Base-by-base conservation (phyloP, 2,329 filamentous ascomycete species). In the Cladosporium sp. region DNA sequence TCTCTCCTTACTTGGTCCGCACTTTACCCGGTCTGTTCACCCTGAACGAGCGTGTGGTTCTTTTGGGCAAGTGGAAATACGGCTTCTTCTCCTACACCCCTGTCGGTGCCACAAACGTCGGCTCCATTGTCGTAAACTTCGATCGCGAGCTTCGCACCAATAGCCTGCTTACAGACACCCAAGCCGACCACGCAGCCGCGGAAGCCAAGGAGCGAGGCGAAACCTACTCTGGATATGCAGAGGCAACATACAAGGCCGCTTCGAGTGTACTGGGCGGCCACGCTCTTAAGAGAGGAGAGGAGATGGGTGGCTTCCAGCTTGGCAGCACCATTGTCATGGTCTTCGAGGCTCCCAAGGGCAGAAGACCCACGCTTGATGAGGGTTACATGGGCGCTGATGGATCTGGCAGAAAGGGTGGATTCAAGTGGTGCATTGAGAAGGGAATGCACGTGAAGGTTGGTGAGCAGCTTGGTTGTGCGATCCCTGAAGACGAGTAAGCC, bases 221-320 rank as follows among this genome's bases (percentile, higher is more conserved):
- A 69, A 78, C 83, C 1, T 95, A 95, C 65, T 80, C 83, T n/a
- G 93, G 93, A 1, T 98, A 91, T 64, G 83, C 88, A 0, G 93
- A 98, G 71, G 94, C 93, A 7, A 91, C 86, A 2, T 98, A 98
- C 64, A 80, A 80, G 39, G 78, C 77, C 13, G 88, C 92, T 1
- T 94, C 87, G 62, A 71, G 77, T 3, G 79, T 95, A 2, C 76
- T 98, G 0, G 82, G 82, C 16, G 93, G 94, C 2, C 84, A 97
- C 66, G 86, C 92, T 1, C 73, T 98, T 49, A 81, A 84, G 55
- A 79, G 87, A 38, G 93, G 93, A 30, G 92, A 97, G 65, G 93
- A 98, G 70, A 97, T 98, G 90, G 93, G 93, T 49, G 94, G 93
- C 0, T 98, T 98, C 72, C 89, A 94, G 73, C 77, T 98, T 3